Conservation (phyloP, 805 yeast genomes). For the Candida parachauliodes region DNA sequence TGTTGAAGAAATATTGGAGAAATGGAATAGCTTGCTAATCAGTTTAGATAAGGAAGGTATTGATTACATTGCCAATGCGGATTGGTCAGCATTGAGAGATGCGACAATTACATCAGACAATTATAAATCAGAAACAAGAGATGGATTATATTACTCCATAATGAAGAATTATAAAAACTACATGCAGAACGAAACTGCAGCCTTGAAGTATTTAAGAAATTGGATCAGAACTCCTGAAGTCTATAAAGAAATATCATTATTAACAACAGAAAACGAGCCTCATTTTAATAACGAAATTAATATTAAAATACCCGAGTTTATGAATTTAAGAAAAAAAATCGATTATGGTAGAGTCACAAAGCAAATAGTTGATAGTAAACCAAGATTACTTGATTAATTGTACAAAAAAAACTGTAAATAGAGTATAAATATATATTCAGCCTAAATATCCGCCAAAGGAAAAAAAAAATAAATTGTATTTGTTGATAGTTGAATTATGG, state of each 20-base stretch:
- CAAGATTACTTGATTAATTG: slow-evolving; percentile 5
- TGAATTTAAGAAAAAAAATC: slow-evolving; percentile 24
- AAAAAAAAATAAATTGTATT: neutral
- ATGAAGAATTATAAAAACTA: slow-evolving; percentile 46
- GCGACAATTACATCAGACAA: slow-evolving; percentile 56
- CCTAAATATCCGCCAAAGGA: too few relatives aligned
- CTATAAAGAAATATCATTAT: slow-evolving; percentile 17
- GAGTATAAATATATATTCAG: neutral
- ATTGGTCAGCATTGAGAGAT: slow-evolving; percentile 80
- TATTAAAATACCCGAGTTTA: slow-evolving; percentile 21
- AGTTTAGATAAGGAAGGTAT: slow-evolving; percentile 52
- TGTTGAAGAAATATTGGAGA: slow-evolving; percentile 46
- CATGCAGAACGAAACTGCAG: slow-evolving; percentile 35
- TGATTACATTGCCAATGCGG: slow-evolving; percentile 72
- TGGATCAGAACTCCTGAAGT: slow-evolving; percentile 29
- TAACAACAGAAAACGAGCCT: slow-evolving; percentile 19
- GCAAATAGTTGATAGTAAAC: slow-evolving; percentile 13
- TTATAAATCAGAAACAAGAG: slow-evolving; percentile 37
- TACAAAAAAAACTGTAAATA: neutral
- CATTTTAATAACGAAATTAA: slow-evolving; percentile 15
- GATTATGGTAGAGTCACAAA: slow-evolving; percentile 21
- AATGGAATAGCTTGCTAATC: slow-evolving; percentile 51
- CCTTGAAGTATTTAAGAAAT: slow-evolving; percentile 24
- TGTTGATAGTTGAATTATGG: slow-evolving; percentile 1
- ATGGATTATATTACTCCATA: slow-evolving; percentile 50